Percentiles rank a stretch among this genome's conserved stretches.
Evolutionary conservation across 768 basidiomycete species (phyloP).

Genomic region (Mycena alexandri): DNA sequence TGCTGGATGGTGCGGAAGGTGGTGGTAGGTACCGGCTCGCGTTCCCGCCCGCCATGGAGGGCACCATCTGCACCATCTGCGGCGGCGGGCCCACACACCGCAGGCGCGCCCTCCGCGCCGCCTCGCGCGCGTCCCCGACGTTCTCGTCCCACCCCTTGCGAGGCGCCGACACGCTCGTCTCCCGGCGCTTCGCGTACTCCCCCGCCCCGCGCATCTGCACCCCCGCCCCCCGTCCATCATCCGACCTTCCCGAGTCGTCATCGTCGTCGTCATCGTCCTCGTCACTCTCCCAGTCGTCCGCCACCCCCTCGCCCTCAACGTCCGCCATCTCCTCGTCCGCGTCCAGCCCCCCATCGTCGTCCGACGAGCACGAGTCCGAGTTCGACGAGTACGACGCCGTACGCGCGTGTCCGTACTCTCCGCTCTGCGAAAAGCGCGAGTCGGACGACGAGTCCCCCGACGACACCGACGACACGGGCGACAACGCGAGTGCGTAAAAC

Average conservation of each 20-base stretch:
- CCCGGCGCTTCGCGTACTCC: neutral
- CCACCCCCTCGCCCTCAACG: neutral
- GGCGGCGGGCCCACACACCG: conserved; percentile 6
- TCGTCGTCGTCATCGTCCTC: conserved; percentile 8
- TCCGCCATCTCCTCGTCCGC: conserved; percentile 21
- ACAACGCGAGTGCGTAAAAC: conserved; percentile 83
- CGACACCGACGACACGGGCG: conserved; percentile 58
- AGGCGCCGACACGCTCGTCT: neutral
- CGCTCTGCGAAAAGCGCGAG: conserved; percentile 42
- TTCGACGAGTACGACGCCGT: neutral
- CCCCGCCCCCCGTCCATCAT: conserved; percentile 22
- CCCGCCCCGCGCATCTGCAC: neutral
- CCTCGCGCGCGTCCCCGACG: conserved; percentile 17
- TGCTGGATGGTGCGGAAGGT: neutral
- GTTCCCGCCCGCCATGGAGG: too few relatives aligned
- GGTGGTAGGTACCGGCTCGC: neutral
- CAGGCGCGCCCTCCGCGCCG: conserved; percentile 31
- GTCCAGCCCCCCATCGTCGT: conserved; percentile 62
- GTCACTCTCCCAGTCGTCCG: conserved; percentile 1
- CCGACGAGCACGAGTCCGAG: neutral
- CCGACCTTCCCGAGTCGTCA: conserved; percentile 23
- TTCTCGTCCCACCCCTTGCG: neutral
- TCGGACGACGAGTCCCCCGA: neutral
- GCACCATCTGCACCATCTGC: too few relatives aligned
- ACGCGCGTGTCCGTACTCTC: neutral